Evolutionary conservation across 495 filamentous ascomycete species (phyloP).

Genomic region (Xylaria telfairii): DNA sequence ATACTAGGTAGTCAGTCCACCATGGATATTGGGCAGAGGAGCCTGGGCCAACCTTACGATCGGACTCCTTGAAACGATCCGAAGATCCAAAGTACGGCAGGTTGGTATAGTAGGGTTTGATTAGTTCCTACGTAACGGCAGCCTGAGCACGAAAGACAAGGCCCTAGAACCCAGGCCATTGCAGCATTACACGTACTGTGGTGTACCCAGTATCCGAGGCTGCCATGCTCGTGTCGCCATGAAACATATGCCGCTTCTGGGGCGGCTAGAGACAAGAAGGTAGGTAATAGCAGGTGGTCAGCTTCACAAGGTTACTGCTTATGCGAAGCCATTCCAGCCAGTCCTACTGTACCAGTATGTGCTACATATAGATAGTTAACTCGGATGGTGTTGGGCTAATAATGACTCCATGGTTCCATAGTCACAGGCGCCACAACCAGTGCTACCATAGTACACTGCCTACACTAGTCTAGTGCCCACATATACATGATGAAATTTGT

Average conservation of each 20-base stretch:
- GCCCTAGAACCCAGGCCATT: neutral
- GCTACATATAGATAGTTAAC: neutral
- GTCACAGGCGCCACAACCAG: neutral
- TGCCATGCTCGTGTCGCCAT: constrained; percentile 1
- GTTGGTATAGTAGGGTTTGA: constrained; percentile 1
- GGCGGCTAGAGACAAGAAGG: constrained; percentile 15
- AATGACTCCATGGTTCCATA: neutral
- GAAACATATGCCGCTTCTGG: constrained; percentile 12
- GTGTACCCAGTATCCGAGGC: neutral
- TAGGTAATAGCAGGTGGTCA: constrained; percentile 5
- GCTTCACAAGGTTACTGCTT: neutral
- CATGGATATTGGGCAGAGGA: neutral
- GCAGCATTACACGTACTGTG: neutral
- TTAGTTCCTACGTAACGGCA: neutral
- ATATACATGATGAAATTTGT: neutral
- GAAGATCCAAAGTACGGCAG: neutral
- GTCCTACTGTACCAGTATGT: neutral
- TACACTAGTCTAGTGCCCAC: neutral
- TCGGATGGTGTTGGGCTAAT: constrained; percentile 1
- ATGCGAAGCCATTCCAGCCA: constrained; percentile 8
- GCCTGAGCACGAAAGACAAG: constrained; percentile 1
- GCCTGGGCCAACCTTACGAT: neutral
- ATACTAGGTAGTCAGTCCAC: neutral
- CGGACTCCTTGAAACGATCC: constrained; percentile 18
- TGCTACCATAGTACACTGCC: neutral